phyloP scores from a whole-genome alignment of 208 protist species.

The Strigomonas galati region DNA sequence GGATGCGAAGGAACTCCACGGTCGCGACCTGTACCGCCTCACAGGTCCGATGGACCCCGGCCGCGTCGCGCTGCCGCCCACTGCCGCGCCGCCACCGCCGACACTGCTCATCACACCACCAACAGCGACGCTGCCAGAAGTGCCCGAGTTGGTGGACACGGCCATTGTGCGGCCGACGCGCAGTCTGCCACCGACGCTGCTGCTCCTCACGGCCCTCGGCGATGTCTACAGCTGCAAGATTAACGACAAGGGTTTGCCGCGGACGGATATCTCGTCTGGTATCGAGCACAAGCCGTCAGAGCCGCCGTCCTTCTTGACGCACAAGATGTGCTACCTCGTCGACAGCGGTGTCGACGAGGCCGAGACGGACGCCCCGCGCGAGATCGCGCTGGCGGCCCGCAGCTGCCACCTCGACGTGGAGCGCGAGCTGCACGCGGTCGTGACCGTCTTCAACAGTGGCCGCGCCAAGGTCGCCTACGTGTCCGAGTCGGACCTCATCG shows the following conservation, averaged over 20 bases:
- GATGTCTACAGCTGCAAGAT: constrained; percentile 70
- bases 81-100: not conserved
- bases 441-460: constrained; percentile 49
- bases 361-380: not conserved
- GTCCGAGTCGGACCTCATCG: constrained; percentile 66
- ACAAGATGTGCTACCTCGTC: constrained; percentile 1
- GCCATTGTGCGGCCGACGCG: constrained; percentile 43
- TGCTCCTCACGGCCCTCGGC: constrained; percentile 61
- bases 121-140: not conserved
- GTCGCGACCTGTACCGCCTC: not conserved
- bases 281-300: not conserved
- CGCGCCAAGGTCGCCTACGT: constrained; percentile 45
- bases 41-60: not conserved
- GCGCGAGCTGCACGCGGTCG: constrained; percentile 60
- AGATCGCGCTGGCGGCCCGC: constrained; percentile 44
- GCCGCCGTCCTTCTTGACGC: constrained; percentile 3
- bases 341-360: constrained; percentile 2
- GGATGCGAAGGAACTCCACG: not conserved
- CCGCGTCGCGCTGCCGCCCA: no score
- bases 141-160: constrained; percentile 45
- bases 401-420: constrained; percentile 56
- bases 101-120: not conserved
- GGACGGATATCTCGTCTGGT: constrained; percentile 4
- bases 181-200: constrained; percentile 36
- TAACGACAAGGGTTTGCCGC: constrained; percentile 31